These are phyloP conservation scores for Penicillium parvum DNA, from an alignment of 495 filamentous ascomycete genomes.

Conservation along the genomic window DNA sequence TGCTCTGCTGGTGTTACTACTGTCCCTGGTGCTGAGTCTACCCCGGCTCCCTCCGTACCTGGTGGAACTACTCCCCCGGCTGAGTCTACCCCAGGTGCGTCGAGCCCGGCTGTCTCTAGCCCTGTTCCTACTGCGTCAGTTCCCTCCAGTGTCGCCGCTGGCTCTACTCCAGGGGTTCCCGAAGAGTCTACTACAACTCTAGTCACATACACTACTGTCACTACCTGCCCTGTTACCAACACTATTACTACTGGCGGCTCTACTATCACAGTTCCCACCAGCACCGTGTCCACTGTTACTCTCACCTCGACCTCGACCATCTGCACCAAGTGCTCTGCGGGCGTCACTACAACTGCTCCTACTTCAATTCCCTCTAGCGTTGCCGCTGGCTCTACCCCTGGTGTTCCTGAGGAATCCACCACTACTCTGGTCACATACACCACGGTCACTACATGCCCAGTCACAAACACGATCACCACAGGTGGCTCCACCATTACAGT, in stretches of 20 bases:
- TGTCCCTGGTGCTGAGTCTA: background rate
- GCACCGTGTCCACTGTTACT: slow-evolving; percentile 35
- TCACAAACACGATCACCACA: slow-evolving; percentile 36
- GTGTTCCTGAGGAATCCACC: slow-evolving; percentile 16
- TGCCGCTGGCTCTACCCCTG: slow-evolving; percentile 11
- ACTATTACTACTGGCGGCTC: slow-evolving; percentile 33
- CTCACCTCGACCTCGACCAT: slow-evolving; percentile 33
- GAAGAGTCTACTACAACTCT: slow-evolving; percentile 23
- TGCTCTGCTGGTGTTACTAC: slow-evolving; percentile 22
- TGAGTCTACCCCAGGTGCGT: slow-evolving; percentile 16
- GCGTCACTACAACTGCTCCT: slow-evolving; percentile 6
- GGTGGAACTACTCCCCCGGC: too few species aligned
- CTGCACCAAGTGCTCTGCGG: slow-evolving; percentile 31
- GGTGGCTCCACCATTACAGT: slow-evolving; percentile 29
- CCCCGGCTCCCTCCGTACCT: slow-evolving; percentile 2
- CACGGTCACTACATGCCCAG: slow-evolving; percentile 41
- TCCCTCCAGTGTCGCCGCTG: slow-evolving; percentile 21
- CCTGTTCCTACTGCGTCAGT: slow-evolving; percentile 17
- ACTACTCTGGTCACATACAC: slow-evolving; percentile 30
- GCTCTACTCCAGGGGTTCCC: slow-evolving; percentile 5
- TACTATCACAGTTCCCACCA: slow-evolving; percentile 30
- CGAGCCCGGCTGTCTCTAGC: slow-evolving; percentile 20
- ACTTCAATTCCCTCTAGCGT: slow-evolving; percentile 23
- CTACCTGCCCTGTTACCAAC: slow-evolving; percentile 41
- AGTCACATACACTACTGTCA: slow-evolving; percentile 36